Evolutionary conservation across 305 asterid species (phyloP), one percentile per base, ranked within the genome.

Genomic region (Fraxinus velutina): DNA sequence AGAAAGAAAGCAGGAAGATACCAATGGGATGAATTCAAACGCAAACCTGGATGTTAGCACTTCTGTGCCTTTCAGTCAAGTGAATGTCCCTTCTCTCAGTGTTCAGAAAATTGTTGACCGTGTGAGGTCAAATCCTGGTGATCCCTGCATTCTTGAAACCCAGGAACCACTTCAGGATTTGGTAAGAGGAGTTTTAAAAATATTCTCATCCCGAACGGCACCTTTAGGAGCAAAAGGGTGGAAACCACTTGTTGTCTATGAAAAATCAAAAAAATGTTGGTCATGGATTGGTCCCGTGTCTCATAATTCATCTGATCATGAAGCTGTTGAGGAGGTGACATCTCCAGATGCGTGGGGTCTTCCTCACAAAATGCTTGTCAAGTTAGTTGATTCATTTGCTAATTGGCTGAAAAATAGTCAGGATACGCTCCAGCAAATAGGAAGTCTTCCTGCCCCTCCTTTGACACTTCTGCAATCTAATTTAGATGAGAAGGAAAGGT

Each of bases 151-250:
- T 87, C 98, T 96, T 75, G 98, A 96, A 85, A 94, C 99, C 82
- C 97, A 92, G 84, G 99, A 96, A 85, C 99, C 98, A 55, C 99
- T 94, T 84, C 98, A 90, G 85, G 99, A 96, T 89, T 87, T 96
- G 87, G 81, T 94, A 82, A 93, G 99, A 88, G 99, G 99, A 60
- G 99, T 96, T 80, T 86, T 96, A 64, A 96, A 94, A 86, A 92
- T 96, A 82, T 90, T 93, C 77, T 90, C 96, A 71, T 96, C 98
- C 64, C 91, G 88, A 89, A 96, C 98, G 62, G 98, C 99, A 62
- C 99, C 99, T 33, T 87, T 93, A 30, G 99, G 98, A 73, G 99
- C 99, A 70, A 96, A 96, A 89, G 99, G 98, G 83, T 96, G 99
- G 99, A 96, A 96, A 87, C 89, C 98, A n/a, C 98, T 94, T 72